phyloP scores from a whole-genome alignment of 2,329 filamentous ascomycete genomes.

The Periconia macrospinosa region DNA sequence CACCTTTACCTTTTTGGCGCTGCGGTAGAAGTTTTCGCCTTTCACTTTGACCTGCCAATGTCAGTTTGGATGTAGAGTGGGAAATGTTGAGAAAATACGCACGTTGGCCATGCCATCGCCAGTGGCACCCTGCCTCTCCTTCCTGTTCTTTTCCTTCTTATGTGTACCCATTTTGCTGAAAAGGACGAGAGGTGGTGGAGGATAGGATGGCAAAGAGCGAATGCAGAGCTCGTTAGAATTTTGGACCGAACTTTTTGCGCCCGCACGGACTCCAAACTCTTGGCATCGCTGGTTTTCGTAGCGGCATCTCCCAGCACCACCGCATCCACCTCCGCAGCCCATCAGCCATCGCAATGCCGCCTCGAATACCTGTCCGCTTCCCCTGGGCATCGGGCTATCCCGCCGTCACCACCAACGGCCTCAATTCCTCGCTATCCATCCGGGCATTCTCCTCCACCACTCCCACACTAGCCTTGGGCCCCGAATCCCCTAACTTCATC shows the following conservation, averaged over 20 bases:
- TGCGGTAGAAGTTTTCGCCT: conserved; percentile 98
- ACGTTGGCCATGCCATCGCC: conserved; percentile 85
- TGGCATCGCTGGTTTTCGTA: conserved; percentile 10
- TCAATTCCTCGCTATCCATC: conserved; percentile 10
- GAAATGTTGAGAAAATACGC: background rate
- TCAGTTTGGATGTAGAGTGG: conserved; percentile 1
- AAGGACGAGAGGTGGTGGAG: conserved; percentile 4
- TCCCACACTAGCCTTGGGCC: conserved; percentile 60
- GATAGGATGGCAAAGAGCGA: conserved; percentile 1
- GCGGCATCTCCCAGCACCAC: conserved; percentile 14
- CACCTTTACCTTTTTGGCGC: conserved; percentile 78
- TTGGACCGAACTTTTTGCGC: conserved; percentile 8
- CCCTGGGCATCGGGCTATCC: conserved; percentile 27
- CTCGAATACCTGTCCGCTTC: conserved; percentile 42
- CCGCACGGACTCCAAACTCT: background rate
- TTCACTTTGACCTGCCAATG: conserved; percentile 67
- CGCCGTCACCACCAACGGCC: conserved; percentile 16
- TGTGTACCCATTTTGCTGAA: conserved; percentile 72
- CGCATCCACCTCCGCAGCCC: conserved; percentile 8
- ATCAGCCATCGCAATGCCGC: conserved; percentile 42
- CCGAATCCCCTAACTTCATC: conserved; percentile 87
- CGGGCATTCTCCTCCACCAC: conserved; percentile 52
- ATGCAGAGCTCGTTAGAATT: conserved; percentile 1
- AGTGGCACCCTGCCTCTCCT: conserved; percentile 80
- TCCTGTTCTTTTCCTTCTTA: conserved; percentile 88